A percentile compares a stretch with the other conserved stretches of the same genome.
These are phyloP conservation scores for Naganishia sp. DNA, from an alignment of 1,284 basidiomycete genomes.

Conservation along the genomic window DNA sequence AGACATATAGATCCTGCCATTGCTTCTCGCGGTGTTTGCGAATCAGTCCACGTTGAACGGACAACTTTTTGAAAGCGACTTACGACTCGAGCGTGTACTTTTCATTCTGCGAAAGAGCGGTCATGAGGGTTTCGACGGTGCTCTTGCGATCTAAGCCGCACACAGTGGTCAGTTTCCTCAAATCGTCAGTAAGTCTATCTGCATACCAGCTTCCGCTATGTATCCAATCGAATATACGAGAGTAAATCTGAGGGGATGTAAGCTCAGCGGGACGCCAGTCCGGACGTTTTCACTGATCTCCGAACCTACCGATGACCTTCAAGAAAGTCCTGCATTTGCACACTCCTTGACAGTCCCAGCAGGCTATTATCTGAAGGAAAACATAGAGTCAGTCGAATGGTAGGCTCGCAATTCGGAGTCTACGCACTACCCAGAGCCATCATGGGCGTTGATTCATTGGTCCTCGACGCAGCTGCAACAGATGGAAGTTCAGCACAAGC, in stretches of 20 bases:
- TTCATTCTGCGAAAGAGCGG: constrained; percentile 4
- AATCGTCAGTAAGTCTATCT: neutral
- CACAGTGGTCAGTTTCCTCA: no score
- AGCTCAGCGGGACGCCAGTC: neutral
- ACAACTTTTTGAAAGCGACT: neutral
- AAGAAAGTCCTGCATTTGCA: constrained; percentile 16
- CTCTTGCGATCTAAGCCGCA: neutral
- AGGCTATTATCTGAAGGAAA: constrained; percentile 18
- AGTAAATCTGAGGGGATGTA: neutral
- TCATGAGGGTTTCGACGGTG: neutral
- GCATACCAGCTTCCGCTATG: neutral
- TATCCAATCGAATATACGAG: constrained; percentile 18
- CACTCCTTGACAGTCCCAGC: constrained; percentile 21
- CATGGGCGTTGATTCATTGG: constrained; percentile 4
- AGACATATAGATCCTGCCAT: constrained; percentile 11
- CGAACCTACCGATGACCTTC: constrained; percentile 18
- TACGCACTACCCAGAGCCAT: constrained; percentile 14
- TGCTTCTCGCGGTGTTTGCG: neutral
- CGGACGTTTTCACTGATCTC: neutral
- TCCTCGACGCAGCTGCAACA: constrained; percentile 5
- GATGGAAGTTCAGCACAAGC: no score
- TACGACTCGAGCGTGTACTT: constrained; percentile 15
- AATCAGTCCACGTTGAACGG: neutral
- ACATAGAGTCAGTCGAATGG: neutral
- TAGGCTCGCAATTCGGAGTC: no score